phyloP scores from a whole-genome alignment of 2,329 filamentous ascomycete species.

The Domatiomyces globalis region DNA sequence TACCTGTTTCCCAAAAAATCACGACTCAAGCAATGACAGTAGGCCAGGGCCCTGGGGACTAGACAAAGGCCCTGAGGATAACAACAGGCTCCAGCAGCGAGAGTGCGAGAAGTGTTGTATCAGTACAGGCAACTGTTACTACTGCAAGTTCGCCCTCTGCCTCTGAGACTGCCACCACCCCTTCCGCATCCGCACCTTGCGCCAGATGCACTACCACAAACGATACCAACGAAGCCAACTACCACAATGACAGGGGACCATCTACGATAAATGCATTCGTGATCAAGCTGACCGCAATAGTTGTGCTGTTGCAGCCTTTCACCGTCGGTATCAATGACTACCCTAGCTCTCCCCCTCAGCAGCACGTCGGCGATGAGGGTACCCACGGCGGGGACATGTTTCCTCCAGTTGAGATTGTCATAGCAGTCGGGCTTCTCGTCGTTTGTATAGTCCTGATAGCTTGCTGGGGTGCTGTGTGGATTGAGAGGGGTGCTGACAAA shows the following conservation, averaged over 20 bases:
- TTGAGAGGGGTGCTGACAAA: neutral
- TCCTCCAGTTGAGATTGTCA: neutral
- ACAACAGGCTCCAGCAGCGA: no score
- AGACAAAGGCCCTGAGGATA: no score
- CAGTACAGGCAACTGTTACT: no score
- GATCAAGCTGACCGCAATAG: neutral
- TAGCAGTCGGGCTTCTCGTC: neutral
- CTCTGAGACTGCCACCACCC: neutral
- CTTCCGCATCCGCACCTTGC: no score
- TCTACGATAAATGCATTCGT: neutral
- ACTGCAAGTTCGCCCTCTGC: no score
- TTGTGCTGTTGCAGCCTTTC: neutral
- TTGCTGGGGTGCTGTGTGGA: neutral
- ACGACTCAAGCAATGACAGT: neutral
- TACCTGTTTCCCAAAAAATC: neutral
- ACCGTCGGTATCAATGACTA: neutral
- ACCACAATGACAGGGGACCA: neutral
- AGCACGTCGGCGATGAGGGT: neutral
- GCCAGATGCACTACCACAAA: no score
- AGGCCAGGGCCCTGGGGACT: no score
- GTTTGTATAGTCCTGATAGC: neutral
- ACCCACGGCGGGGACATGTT: neutral
- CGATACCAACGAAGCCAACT: neutral
- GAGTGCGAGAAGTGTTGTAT: no score
- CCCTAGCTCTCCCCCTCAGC: neutral